Evolutionary conservation across 176 grass and related monocot genomes (phyloP), one percentile per base, ranked within the genome.

Genomic region (Zea luxurians): DNA sequence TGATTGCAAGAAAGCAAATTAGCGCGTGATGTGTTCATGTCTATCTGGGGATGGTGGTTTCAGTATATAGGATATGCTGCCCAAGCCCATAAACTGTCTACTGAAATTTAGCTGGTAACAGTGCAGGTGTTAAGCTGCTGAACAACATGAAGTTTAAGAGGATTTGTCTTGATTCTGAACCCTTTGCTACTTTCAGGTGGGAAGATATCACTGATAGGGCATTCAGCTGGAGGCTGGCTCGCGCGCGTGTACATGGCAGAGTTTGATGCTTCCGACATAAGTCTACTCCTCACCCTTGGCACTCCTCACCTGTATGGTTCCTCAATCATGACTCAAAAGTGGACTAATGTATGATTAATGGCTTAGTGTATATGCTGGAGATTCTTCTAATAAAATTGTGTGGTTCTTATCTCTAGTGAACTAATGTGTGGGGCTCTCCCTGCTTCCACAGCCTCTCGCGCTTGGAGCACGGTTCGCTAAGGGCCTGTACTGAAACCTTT

Each of bases 161-260:
- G 20, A 49, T 35, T 8, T 11, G 4, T 15, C 27, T 42, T 74
- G 2, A 70, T 13, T 55, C 45, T 69, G 5, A 54, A 43, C 5
- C 40, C 1, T 48, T 21, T 71, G 21, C 5, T 80, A 20, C 48
- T 73, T 83, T 78, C 81, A 98, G 96, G 68, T 73, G 80, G 66
- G n/a, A 80, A 71, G 50, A 61, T 98, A 69, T 90, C 96, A 60
- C 48, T 98, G 71, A 87, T 98, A 76, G 96, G 89, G 47, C 96
- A 98, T 90, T 98, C 96, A 7, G 96, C 96, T 43, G 92, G 96
- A 13, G 92, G 96, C 13, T 98, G 96, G 89, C 92, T 98, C 0
- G 89, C 91, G 0, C 92, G 96, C 0, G 80, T 98, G 17, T 98
- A 98, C 78, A 79, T 92, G 85, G 77, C 89, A 50, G 90, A 98